Base-by-base conservation (phyloP, 1,284 basidiomycete genomes). In the Cutaneotrichosporon cyanovorans region DNA sequence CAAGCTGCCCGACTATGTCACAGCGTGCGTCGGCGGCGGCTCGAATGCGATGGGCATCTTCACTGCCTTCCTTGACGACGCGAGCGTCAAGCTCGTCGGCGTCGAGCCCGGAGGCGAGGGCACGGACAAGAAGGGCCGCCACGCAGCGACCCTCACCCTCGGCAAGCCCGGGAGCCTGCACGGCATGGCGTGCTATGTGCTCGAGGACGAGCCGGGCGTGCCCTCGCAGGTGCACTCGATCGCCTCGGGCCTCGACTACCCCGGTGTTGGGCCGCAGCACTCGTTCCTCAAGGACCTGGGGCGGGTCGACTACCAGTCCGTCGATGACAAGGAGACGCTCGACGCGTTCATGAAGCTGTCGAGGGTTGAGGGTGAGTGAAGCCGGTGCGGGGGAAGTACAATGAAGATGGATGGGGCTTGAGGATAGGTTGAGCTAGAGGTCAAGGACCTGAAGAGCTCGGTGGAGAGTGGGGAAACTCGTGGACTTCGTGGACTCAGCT, bases 1-100 rank as follows among this genome's bases (percentile, higher is more conserved):
- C 42, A 92, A 90, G 70, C 80, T 98, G 3, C 95, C 95, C 10
- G 91, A 97, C 58, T 87, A 82, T 7, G 82, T 98, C 19, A 84
- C 97, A 2, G 95, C 95, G 9, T 98, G 93, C 69, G 93, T 98
- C 37, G 95, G 95, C 35, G 95, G 93, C 49, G 95, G 95, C 5
- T 89, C 85, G 65, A 98, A 98, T 69, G 89, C 95, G 12, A 98
- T 99, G 33, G 95, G 95, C 30, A 84, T 90, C 3, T 96, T 96
- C 78, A 87, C 86, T 69, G 86, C 93, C 56, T 96, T 96, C 73
- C 89, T 96, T 65, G 74, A 77, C 5, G 87, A 96, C 65, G 82
- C 85, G 68, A 74, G 69, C 43, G 89, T 96, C 15, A 77, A 83
- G 33, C 74, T 96, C 30, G 74, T 96, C 33, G 91, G 91, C 57